phyloP scores from a whole-genome alignment of 164 flowering plant genomes.

The Tinospora cordifolia region DNA sequence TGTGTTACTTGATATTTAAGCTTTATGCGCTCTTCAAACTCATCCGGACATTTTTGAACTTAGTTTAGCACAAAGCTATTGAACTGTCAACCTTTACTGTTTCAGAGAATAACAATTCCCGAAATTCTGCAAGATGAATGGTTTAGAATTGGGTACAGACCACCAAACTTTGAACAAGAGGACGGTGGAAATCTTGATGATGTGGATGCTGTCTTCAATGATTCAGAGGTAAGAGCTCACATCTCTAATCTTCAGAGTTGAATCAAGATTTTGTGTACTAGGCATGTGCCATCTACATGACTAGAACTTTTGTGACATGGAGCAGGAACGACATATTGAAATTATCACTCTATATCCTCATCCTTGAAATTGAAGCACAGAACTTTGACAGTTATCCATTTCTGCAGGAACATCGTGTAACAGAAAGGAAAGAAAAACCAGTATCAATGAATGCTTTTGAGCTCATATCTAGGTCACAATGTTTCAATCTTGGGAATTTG shows the following conservation, averaged over 20 bases:
- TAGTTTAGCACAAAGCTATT: neutral
- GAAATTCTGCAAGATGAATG: conserved; percentile 79
- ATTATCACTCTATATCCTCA: neutral
- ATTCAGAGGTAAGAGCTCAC: conserved; percentile 46
- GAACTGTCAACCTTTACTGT: conserved; percentile 4
- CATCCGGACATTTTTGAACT: neutral
- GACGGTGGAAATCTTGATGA: conserved; percentile 70
- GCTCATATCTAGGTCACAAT: conserved; percentile 69
- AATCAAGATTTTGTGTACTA: neutral
- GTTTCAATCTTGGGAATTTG: conserved; percentile 74
- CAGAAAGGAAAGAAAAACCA: conserved; percentile 82
- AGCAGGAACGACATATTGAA: neutral
- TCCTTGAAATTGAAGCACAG: neutral
- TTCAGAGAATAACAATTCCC: conserved; percentile 65
- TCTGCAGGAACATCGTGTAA: conserved; percentile 68
- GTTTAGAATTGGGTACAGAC: conserved; percentile 72
- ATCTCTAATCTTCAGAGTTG: conserved; percentile 1
- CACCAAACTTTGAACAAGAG: conserved; percentile 55
- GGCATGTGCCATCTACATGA: neutral
- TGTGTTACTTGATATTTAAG: neutral
- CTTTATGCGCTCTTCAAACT: neutral
- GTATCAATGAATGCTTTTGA: conserved; percentile 93
- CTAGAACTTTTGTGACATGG: neutral
- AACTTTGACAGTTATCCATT: neutral
- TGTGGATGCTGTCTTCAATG: conserved; percentile 73